Evolutionary conservation across 257 asterid species (phyloP).

Genomic region (Rehmannia glutinosa): DNA sequence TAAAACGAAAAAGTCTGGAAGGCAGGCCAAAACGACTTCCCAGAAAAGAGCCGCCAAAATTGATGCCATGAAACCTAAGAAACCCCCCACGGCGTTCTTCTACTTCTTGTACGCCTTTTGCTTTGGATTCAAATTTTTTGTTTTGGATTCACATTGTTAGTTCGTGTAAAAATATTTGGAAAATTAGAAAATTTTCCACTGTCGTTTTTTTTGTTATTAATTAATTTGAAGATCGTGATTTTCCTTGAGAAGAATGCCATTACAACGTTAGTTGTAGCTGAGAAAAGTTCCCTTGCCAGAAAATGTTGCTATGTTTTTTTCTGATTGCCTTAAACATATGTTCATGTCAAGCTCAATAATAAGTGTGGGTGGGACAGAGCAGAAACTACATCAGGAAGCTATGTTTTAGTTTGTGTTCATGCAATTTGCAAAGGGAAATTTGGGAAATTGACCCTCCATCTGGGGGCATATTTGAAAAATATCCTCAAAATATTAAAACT

Average conservation of each 20-base stretch:
- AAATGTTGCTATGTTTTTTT: no score
- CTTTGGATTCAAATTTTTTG: not conserved
- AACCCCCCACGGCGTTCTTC: slow-evolving; percentile 97
- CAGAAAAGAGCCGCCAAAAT: slow-evolving; percentile 39
- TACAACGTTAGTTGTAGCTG: no score
- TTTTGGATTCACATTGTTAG: not conserved
- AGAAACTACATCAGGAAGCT: slow-evolving; percentile 1
- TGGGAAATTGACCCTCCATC: no score
- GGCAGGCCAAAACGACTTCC: slow-evolving; percentile 31
- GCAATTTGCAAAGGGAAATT: not conserved
- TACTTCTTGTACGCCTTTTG: slow-evolving; percentile 54
- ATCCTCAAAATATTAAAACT: no score
- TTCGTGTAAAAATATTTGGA: slow-evolving; percentile 2
- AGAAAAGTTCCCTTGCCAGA: no score
- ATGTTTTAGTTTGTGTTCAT: not conserved
- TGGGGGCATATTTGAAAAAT: no score
- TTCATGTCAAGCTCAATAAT: not conserved
- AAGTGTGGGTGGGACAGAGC: not conserved
- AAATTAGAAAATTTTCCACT: not conserved
- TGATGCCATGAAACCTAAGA: slow-evolving; percentile 80
- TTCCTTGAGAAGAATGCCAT: no score
- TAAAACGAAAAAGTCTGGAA: slow-evolving; percentile 31
- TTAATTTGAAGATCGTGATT: not conserved
- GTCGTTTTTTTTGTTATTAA: no score
- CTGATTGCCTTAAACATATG: not conserved